These are phyloP conservation scores for Pseudozyma tsukubaensis DNA, from an alignment of 1,284 basidiomycete genomes.

Conservation along the genomic window DNA sequence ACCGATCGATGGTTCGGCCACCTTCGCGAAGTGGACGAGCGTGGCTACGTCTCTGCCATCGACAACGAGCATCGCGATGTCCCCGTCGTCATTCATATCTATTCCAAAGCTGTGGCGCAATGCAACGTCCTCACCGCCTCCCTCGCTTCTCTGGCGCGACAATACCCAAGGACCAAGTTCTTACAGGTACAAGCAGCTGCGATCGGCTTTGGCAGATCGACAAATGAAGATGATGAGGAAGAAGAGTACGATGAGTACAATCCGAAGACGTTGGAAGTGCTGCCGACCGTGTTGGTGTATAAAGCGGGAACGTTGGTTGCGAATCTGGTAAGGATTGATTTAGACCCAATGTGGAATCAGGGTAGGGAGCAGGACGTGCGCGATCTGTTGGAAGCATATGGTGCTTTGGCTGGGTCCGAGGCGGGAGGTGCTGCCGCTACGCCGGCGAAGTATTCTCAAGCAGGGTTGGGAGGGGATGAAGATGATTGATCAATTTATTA, in stretches of 20 bases:
- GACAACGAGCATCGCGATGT: conserved; percentile 47
- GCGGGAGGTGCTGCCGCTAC: background rate
- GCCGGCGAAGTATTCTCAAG: background rate
- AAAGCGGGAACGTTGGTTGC: conserved; percentile 50
- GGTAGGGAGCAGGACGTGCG: conserved; percentile 50
- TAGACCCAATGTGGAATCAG: conserved; percentile 49
- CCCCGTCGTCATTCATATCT: conserved; percentile 60
- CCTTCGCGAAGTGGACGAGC: conserved; percentile 57
- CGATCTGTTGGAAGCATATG: conserved; percentile 34
- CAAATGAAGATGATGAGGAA: conserved; percentile 34
- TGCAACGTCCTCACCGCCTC: conserved; percentile 51
- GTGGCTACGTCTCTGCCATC: conserved; percentile 56
- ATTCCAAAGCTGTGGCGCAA: conserved; percentile 55
- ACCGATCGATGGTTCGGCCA: conserved; percentile 56
- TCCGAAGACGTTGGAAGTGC: conserved; percentile 47
- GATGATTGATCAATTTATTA: background rate
- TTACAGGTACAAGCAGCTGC: conserved; percentile 55
- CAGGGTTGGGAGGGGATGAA: conserved; percentile 4
- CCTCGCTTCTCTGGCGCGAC: conserved; percentile 49
- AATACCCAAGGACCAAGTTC: conserved; percentile 58
- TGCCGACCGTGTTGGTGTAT: conserved; percentile 61
- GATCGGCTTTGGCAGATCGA: conserved; percentile 54
- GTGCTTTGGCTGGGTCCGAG: conserved; percentile 9
- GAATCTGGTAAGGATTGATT: conserved; percentile 59
- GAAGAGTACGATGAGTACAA: conserved; percentile 49